Percentiles rank a stretch among this genome's conserved stretches.
Conservation (phyloP, 495 filamentous ascomycete genomes). For the Bryoglossum gracile region DNA sequence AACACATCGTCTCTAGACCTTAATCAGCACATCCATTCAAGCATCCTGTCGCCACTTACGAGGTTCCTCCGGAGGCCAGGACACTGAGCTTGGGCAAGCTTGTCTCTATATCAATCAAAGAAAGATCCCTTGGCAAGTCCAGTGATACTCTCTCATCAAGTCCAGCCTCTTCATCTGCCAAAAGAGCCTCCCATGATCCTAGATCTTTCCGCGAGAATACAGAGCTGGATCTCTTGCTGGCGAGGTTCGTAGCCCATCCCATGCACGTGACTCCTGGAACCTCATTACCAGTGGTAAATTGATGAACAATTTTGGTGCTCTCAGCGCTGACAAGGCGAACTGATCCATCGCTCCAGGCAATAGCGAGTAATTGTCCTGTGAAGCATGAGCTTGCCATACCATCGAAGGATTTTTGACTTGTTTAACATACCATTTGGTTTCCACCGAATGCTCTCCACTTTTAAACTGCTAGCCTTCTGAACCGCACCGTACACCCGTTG, state of each 20-base stretch:
- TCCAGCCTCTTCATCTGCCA: constrained; percentile 14
- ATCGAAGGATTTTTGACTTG: constrained; percentile 2
- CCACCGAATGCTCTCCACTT: constrained; percentile 50
- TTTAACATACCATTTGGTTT: constrained; percentile 63
- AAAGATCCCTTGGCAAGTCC: constrained; percentile 71
- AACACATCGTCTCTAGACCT: constrained; percentile 59
- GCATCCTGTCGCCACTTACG: constrained; percentile 37
- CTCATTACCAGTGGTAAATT: constrained; percentile 42
- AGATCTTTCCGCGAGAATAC: constrained; percentile 1
- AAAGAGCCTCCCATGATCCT: constrained; percentile 26
- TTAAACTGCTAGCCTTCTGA: constrained; percentile 12
- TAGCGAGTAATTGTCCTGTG: constrained; percentile 65
- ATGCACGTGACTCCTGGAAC: constrained; percentile 52
- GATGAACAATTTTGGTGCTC: constrained; percentile 69
- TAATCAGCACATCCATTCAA: constrained; percentile 20
- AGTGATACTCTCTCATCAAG: constrained; percentile 30
- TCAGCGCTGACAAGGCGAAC: constrained; percentile 67
- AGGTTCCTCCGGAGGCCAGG: constrained; percentile 52
- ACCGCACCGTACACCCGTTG: constrained; percentile 55
- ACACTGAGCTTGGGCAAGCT: constrained; percentile 73
- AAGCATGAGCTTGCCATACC: constrained; percentile 17
- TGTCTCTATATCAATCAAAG: constrained; percentile 70
- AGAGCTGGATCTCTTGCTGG: constrained; percentile 31
- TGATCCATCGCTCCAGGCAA: constrained; percentile 65
- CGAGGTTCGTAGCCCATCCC: constrained; percentile 67